Percentiles rank a stretch among this genome's conserved stretches.
phyloP scores from a whole-genome alignment of 192 early-diverging fungal genomes.

The Linnemannia hyalina region DNA sequence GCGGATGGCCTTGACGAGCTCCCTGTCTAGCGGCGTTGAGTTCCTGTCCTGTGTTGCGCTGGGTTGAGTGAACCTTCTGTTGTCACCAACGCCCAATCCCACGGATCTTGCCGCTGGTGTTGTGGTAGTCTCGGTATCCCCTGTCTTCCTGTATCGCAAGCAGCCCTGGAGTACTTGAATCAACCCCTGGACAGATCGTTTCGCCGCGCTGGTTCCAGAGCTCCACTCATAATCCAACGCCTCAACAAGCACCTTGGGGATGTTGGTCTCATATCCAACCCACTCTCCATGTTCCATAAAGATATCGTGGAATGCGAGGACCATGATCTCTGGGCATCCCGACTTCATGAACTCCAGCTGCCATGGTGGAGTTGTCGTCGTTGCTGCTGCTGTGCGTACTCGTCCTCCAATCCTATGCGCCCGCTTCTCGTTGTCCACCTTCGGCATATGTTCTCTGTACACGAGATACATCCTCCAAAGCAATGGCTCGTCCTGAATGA shows the following conservation, averaged over 20 bases:
- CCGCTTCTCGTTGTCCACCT: conserved; percentile 3
- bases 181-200: conserved; percentile 24
- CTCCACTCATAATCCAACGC: conserved; percentile 37
- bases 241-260: conserved; percentile 26
- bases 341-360: conserved; percentile 39
- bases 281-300: conserved; percentile 27
- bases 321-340: conserved; percentile 35
- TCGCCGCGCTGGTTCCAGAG: conserved; percentile 2
- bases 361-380: conserved; percentile 18
- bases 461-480: neutral
- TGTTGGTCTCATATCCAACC: conserved; percentile 29
- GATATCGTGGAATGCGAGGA: conserved; percentile 18
- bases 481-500: neutral
- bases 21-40: neutral
- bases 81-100: neutral
- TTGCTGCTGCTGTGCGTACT: neutral
- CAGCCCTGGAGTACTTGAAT: conserved; percentile 34
- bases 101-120: neutral
- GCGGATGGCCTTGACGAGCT: neutral
- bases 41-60: neutral
- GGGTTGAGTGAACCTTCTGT: neutral
- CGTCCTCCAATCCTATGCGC: neutral
- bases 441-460: conserved; percentile 1
- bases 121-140: neutral
- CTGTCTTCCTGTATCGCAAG: neutral